These are phyloP conservation scores for Diutina siamensis DNA, from an alignment of 1,139 yeast species.

Conservation along the genomic window DNA sequence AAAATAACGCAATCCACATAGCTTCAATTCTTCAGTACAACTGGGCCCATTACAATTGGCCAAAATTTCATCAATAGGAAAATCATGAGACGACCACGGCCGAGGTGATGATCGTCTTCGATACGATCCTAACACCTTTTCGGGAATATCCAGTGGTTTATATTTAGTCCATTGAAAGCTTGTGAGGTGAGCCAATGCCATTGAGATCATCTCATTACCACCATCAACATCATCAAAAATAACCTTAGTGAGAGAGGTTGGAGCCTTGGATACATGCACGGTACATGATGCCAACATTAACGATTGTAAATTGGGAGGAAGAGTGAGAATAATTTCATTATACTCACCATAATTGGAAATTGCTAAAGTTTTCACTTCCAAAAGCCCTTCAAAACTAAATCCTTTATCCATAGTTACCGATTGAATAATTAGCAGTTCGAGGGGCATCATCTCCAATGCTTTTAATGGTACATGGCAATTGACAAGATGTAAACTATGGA, in stretches of 20 bases:
- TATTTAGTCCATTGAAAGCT: slow-evolving; percentile 1
- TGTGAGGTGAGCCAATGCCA: neutral
- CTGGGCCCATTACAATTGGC: neutral
- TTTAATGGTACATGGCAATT: neutral
- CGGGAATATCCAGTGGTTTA: neutral
- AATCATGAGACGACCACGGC: slow-evolving; percentile 4
- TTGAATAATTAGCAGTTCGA: neutral
- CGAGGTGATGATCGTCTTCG: neutral
- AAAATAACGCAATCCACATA: slow-evolving; percentile 2
- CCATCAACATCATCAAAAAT: slow-evolving; percentile 5
- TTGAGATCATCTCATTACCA: neutral
- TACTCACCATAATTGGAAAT: neutral
- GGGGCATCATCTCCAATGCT: neutral
- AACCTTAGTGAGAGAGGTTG: neutral
- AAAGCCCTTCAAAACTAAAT: neutral
- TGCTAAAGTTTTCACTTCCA: neutral
- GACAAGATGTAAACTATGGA: neutral
- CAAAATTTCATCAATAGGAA: slow-evolving; percentile 3
- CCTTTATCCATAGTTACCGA: neutral
- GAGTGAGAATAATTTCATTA: neutral
- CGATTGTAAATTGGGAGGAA: neutral
- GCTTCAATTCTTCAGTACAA: neutral
- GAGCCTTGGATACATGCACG: neutral
- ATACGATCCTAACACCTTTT: neutral
- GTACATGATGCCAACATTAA: neutral